Evolutionary conservation across 306 rosid species (phyloP), one percentile per base, ranked within the genome.

Genomic region (Dicorynia guianensis): DNA sequence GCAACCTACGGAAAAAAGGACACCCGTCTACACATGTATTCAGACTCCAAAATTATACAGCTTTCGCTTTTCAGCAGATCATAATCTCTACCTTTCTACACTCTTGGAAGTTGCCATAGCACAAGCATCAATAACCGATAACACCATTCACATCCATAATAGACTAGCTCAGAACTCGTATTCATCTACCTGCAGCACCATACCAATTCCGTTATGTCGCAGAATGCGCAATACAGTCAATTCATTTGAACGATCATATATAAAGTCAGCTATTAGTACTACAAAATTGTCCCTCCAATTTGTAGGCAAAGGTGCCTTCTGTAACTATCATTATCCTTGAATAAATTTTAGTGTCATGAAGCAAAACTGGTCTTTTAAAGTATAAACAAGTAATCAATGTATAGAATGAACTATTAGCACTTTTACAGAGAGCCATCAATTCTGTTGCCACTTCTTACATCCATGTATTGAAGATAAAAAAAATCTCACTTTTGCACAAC

Each of bases 141-240:
- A 12, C 1, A 48, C 14, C 42, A 5, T 34, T 33, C 7, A 30
- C 44, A 67, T 74, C 71, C 66, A 34, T 47, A 17, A 71, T 63
- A 42, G 30, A 18, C 50, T 39, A 13, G 12, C 39, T 20, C 12
- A 12, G n/a, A 14, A 7, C 57, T 0, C 25, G 57, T 3, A n/a
- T 11, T 52, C 57, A 66, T 67, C 62, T 76, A 76, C 79, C 87
- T 83, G 84, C 76, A 19, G 36, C 17, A 49, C 17, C 53, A 74
- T 8, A 38, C 48, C 36, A 62, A 7, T 69, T 67, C 4, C 5
- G 39, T 68, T 39, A 50, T 17, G 56, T n/a, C 12, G 13, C 12
- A 42, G 15, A n/a, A 18, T 35, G 46, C 43, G 59, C 35, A 14
- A 74, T 73, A 61, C 3, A 59, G 7, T 13, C 33, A 10, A 39